Evolutionary conservation across 352 stramenopile species (phyloP), one percentile per base, ranked within the genome.

Genomic region (Globisporangium megalacanthum): DNA sequence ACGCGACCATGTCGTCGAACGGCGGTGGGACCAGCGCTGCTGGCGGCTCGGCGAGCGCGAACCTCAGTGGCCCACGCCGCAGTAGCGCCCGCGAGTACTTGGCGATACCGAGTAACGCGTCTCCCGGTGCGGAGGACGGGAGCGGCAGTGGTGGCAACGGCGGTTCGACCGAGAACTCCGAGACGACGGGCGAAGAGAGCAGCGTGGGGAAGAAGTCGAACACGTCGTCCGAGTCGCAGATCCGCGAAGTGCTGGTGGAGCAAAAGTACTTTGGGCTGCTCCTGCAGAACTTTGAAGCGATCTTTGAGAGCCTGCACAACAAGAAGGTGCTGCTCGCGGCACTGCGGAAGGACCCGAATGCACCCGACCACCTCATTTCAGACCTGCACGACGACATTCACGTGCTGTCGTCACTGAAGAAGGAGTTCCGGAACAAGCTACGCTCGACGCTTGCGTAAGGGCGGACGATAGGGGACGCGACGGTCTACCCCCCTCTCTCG

Each of bases 271-370:
- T 92, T 61, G 79, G 77, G 2, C 52, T 92, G 49, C 54, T 92
- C 69, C 60, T 92, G 61, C 81, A 92, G 58, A 92, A 92, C 63
- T 92, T 92, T 57, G 81, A 92, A 60, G 77, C 80, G 42, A 88
- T 89, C 48, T 92, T 92, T 44, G 82, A 92, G 64, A 88, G 77
- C 55, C 65, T 92, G 31, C 79, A 92, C 69, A 92, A 89, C 66
- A 92, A 88, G 72, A 92, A 92, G 58, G 75, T 89, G 55, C 69
- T 92, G 17, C 54, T 92, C 13, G 79, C 79, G 25, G 81, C 77
- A 11, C 57, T 92, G 44, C 79, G 79, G 8, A 92, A 88, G 54
- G 81, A 92, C 60, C 65, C 54, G 36, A 79, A 78, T 42, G 79
- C 79, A 7, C 81, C 81, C 0, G 81, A 89, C 52, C 79, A 89